Percentiles rank a stretch among this genome's conserved stretches.
These are phyloP conservation scores for Zasmidium citrigriseum DNA, from an alignment of 2,329 filamentous ascomycete species.

Conservation along the genomic window DNA sequence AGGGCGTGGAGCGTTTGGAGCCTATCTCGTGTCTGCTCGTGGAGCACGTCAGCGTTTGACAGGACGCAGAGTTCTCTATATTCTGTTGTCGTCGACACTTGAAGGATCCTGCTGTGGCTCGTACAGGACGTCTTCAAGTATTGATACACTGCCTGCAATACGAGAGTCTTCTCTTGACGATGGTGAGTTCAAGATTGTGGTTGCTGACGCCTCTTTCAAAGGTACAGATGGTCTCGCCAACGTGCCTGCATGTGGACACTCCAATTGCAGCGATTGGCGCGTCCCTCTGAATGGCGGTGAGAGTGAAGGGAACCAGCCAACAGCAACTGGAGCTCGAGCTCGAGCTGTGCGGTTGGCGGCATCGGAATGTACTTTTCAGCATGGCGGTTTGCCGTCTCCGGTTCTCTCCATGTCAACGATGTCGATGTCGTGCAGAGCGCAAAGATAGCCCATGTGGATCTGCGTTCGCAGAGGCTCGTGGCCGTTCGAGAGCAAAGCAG, in stretches of 20 bases:
- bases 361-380: constrained; percentile 2
- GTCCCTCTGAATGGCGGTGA: constrained; percentile 3
- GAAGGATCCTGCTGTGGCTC: background rate
- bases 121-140: background rate
- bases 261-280: background rate
- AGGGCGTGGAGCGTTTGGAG: constrained; percentile 1
- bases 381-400: background rate
- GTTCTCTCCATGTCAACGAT: background rate
- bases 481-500: background rate
- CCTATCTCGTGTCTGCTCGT: constrained; percentile 4
- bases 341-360: background rate
- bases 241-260: background rate
- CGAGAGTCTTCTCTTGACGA: background rate
- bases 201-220: background rate
- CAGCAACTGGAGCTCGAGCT: constrained; percentile 1
- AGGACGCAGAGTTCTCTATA: background rate
- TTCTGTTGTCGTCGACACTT: background rate
- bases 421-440: constrained; percentile 2
- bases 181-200: background rate
- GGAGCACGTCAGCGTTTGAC: constrained; percentile 1
- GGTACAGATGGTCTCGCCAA: background rate
- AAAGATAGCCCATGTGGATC: background rate
- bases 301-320: background rate
- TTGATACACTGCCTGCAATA: no score
- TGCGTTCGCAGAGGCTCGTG: constrained; percentile 1